phyloP scores from a whole-genome alignment of 306 rosid genomes.

The Comarum palustre region DNA sequence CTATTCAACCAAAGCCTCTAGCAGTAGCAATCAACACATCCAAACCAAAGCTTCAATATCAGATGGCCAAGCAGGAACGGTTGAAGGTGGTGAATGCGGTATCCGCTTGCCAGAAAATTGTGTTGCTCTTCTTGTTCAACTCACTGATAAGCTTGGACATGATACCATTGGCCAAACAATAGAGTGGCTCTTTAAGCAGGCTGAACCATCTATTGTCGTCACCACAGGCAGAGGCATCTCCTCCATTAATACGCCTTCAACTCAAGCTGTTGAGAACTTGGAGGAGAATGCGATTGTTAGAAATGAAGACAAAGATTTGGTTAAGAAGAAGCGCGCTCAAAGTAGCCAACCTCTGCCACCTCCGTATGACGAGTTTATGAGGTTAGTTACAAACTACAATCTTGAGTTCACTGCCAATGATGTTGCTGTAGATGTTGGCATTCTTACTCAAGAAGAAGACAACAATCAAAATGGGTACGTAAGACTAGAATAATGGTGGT shows the following conservation, averaged over 20 bases:
- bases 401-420: too few relatives aligned
- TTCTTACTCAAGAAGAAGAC: too few relatives aligned
- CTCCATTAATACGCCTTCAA: slow-evolving; percentile 4
- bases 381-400: too few relatives aligned
- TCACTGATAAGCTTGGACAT: slow-evolving; percentile 44
- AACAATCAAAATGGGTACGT: too few relatives aligned
- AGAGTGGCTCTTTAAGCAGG: slow-evolving; percentile 52
- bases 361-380: slow-evolving; percentile 31
- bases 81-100: slow-evolving; percentile 35
- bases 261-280: not conserved
- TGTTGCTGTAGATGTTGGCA: too few relatives aligned
- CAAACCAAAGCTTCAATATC: slow-evolving; percentile 7
- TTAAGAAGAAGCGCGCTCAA: not conserved
- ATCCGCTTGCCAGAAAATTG: slow-evolving; percentile 22
- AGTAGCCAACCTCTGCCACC: slow-evolving; percentile 6
- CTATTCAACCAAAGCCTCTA: not conserved
- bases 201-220: slow-evolving; percentile 35
- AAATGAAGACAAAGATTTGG: not conserved
- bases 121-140: slow-evolving; percentile 45
- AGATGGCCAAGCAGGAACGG: slow-evolving; percentile 20
- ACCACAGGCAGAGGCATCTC: slow-evolving; percentile 1
- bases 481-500: too few relatives aligned
- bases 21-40: not conserved
- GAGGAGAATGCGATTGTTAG: not conserved
- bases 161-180: slow-evolving; percentile 49